phyloP scores from a whole-genome alignment of 164 flowering plant species.

The Platanus orientalis region DNA sequence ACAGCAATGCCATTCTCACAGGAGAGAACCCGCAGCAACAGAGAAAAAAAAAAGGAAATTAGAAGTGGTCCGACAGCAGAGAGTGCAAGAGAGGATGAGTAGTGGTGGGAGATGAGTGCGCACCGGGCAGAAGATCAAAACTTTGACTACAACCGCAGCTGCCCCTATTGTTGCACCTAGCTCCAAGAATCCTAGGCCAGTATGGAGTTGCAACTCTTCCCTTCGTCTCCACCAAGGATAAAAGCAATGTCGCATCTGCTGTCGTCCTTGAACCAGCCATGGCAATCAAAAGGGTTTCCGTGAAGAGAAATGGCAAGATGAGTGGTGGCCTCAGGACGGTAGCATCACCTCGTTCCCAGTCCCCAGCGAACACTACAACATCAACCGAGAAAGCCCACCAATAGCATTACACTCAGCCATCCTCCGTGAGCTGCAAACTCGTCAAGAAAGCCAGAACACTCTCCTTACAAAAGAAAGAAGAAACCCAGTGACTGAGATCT shows the following conservation, averaged over 20 bases:
- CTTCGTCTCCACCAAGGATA: slow-evolving; percentile 41
- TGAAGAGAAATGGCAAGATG: slow-evolving; percentile 52
- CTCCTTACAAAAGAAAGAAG: slow-evolving; percentile 86
- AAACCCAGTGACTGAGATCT: slow-evolving; percentile 70
- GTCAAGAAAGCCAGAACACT: slow-evolving; percentile 77
- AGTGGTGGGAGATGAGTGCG: slow-evolving; percentile 59
- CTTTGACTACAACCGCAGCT: slow-evolving; percentile 16
- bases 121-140: slow-evolving; percentile 76
- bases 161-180: slow-evolving; percentile 5
- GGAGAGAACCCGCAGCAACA: slow-evolving; percentile 72
- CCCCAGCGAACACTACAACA: slow-evolving; percentile 51
- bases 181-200: slow-evolving; percentile 36
- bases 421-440: slow-evolving; percentile 68
- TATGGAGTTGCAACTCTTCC: slow-evolving; percentile 82
- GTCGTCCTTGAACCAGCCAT: slow-evolving; percentile 5
- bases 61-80: slow-evolving; percentile 60
- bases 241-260: too few relatives aligned
- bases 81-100: slow-evolving; percentile 34
- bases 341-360: slow-evolving; percentile 74
- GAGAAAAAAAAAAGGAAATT: slow-evolving; percentile 55
- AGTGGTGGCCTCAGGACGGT: slow-evolving; percentile 28
- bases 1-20: slow-evolving; percentile 37
- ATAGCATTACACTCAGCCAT: too few relatives aligned
- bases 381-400: slow-evolving; percentile 14
- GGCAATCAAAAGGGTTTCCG: slow-evolving; percentile 42